A percentile compares a stretch with the other conserved stretches of the same genome.
Conservation (phyloP, 2,329 filamentous ascomycete species). For the Paraphoma chrysanthemicola region DNA sequence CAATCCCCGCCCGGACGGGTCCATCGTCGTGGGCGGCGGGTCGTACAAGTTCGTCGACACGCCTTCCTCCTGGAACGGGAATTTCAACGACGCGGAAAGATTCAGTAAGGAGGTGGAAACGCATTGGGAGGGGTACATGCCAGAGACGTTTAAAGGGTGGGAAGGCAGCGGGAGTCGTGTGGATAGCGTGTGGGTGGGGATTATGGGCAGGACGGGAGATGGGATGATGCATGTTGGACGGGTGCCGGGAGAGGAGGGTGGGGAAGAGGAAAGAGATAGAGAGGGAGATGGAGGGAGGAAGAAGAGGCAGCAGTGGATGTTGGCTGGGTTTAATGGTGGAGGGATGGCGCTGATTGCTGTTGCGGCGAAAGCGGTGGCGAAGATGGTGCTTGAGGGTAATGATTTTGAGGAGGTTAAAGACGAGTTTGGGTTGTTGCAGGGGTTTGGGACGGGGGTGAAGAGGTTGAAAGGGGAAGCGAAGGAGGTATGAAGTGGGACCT, state of each 20-base stretch:
- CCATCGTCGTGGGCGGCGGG: conserved; percentile 43
- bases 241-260: conserved; percentile 47
- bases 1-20: conserved; percentile 19
- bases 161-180: conserved; percentile 50
- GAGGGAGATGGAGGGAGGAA: no score
- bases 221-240: conserved; percentile 53
- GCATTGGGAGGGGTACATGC: conserved; percentile 60
- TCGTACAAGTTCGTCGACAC: conserved; percentile 43
- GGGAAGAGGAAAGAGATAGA: no score
- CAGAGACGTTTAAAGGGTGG: conserved; percentile 58
- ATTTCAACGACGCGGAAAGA: conserved; percentile 54
- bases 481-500: not conserved
- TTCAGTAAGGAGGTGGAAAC: conserved; percentile 50
- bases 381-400: conserved; percentile 47
- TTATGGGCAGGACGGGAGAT: conserved; percentile 50
- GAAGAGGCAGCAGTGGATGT: conserved; percentile 50
- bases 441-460: conserved; percentile 45
- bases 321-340: conserved; percentile 60
- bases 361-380: conserved; percentile 49
- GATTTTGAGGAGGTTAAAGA: conserved; percentile 41
- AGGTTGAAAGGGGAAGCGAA: conserved; percentile 22
- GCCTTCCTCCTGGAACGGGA: conserved; percentile 54
- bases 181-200: conserved; percentile 54
- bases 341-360: conserved; percentile 59
- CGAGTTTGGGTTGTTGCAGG: conserved; percentile 41